These are phyloP conservation scores for Novymonas esmeraldas DNA, from an alignment of 208 protist species.

Conservation along the genomic window DNA sequence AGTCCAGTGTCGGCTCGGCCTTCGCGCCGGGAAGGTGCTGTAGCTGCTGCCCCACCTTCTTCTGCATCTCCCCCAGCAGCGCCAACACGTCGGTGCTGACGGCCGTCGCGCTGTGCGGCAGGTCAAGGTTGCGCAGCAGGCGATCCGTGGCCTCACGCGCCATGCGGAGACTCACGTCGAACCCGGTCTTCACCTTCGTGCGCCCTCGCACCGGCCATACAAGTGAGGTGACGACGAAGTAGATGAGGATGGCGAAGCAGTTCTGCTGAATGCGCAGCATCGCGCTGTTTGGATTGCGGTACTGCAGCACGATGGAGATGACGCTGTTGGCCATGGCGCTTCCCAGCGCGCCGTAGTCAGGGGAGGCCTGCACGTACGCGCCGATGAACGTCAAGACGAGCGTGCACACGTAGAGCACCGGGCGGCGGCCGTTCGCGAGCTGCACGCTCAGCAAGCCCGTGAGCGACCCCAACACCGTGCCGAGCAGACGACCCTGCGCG, in stretches of 20 bases:
- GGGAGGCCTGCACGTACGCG: conserved; percentile 70
- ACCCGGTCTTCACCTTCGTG: conserved; percentile 68
- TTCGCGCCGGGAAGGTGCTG: conserved; percentile 51
- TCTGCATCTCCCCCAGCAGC: conserved; percentile 63
- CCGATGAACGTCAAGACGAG: conserved; percentile 75
- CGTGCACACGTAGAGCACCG: conserved; percentile 63
- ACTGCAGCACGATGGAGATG: conserved; percentile 85
- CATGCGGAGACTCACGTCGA: conserved; percentile 74
- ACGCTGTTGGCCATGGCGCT: conserved; percentile 80
- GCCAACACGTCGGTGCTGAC: conserved; percentile 48
- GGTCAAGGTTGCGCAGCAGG: conserved; percentile 82
- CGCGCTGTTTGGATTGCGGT: conserved; percentile 43
- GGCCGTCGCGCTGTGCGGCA: conserved; percentile 71
- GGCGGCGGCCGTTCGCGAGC: conserved; percentile 51
- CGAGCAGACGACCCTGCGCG: conserved; percentile 75
- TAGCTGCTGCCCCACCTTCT: conserved; percentile 56
- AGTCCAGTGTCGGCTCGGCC: conserved; percentile 78
- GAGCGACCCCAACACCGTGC: conserved; percentile 82
- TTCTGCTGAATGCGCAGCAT: conserved; percentile 91
- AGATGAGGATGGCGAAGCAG: conserved; percentile 87
- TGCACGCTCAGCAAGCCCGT: conserved; percentile 70
- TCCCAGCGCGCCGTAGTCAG: conserved; percentile 64
- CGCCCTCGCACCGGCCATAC: conserved; percentile 81
- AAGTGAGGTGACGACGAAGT: conserved; percentile 79
- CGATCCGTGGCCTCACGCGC: conserved; percentile 67